A percentile compares a stretch with the other conserved stretches of the same genome.
Evolutionary conservation across 305 asterid species (phyloP).

Genomic region (Euphrasia arctica): DNA sequence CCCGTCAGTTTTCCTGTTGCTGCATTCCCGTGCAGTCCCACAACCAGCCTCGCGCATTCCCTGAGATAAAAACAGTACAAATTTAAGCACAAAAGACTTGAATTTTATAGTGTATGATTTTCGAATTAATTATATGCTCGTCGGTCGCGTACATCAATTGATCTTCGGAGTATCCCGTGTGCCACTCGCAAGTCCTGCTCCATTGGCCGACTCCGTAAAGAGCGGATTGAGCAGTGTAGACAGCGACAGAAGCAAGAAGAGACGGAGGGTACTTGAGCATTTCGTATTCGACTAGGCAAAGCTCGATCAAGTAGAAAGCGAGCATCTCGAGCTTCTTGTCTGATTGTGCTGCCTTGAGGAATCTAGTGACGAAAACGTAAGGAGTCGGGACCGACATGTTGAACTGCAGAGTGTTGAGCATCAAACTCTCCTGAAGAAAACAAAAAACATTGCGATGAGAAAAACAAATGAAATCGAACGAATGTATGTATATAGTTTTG

Average conservation of each 20-base stretch:
- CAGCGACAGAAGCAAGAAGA: conserved; percentile 74
- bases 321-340: conserved; percentile 75
- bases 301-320: conserved; percentile 85
- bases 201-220: conserved; percentile 64
- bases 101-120: background rate
- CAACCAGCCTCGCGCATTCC: conserved; percentile 59
- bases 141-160: conserved; percentile 52
- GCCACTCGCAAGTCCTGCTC: conserved; percentile 87
- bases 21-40: conserved; percentile 57
- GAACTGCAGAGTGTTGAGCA: conserved; percentile 82
- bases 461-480: background rate
- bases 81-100: background rate
- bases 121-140: background rate
- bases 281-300: conserved; percentile 84
- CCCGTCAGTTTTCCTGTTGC: conserved; percentile 70
- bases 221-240: conserved; percentile 69
- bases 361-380: conserved; percentile 80
- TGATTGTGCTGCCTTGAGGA: conserved; percentile 91
- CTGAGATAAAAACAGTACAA: conserved; percentile 24
- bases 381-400: conserved; percentile 90
- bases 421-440: conserved; percentile 61
- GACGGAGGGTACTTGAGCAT: conserved; percentile 83
- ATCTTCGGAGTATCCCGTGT: conserved; percentile 65
- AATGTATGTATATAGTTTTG: background rate
- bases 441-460: background rate